Percentiles rank a stretch among this genome's conserved stretches.
phyloP scores from a whole-genome alignment of 352 stramenopile genomes.

The Globisporangium abappressorium region DNA sequence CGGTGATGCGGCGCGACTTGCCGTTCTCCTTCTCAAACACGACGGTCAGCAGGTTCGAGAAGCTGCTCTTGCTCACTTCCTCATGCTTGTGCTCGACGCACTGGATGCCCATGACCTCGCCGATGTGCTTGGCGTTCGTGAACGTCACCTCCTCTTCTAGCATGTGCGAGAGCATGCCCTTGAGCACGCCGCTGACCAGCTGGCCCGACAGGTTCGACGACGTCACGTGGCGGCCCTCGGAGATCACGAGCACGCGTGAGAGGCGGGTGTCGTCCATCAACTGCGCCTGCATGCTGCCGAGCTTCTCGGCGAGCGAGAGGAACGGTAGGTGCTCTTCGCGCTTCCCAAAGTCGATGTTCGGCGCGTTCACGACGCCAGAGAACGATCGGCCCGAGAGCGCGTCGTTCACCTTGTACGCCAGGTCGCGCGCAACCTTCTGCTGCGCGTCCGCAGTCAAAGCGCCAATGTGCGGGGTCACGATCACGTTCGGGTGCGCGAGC shows the following conservation, averaged over 20 bases:
- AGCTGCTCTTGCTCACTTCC: slow-evolving; percentile 65
- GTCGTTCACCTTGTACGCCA: slow-evolving; percentile 90
- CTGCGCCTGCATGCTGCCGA: slow-evolving; percentile 86
- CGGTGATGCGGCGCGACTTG: slow-evolving; percentile 57
- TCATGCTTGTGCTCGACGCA: slow-evolving; percentile 90
- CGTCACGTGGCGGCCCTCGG: slow-evolving; percentile 77
- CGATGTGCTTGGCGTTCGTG: slow-evolving; percentile 81
- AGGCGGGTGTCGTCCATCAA: slow-evolving; percentile 74
- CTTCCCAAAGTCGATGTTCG: slow-evolving; percentile 87
- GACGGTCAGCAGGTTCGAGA: slow-evolving; percentile 90
- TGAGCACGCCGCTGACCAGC: slow-evolving; percentile 88
- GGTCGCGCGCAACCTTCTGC: slow-evolving; percentile 88
- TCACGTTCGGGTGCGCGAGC: slow-evolving; percentile 87
- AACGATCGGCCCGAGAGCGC: slow-evolving; percentile 92
- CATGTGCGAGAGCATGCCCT: slow-evolving; percentile 89
- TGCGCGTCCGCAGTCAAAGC: slow-evolving; percentile 94
- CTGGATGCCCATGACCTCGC: slow-evolving; percentile 87
- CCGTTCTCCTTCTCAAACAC: slow-evolving; percentile 89
- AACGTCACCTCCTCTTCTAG: slow-evolving; percentile 91
- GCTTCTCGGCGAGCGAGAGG: slow-evolving; percentile 89
- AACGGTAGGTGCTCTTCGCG: slow-evolving; percentile 81
- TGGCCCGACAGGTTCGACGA: slow-evolving; percentile 79
- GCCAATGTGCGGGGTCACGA: slow-evolving; percentile 94
- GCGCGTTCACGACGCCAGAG: slow-evolving; percentile 94
- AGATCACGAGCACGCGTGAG: slow-evolving; percentile 68